Evolutionary conservation across 306 rosid species (phyloP).

Genomic region (Quercus aquifolioides): DNA sequence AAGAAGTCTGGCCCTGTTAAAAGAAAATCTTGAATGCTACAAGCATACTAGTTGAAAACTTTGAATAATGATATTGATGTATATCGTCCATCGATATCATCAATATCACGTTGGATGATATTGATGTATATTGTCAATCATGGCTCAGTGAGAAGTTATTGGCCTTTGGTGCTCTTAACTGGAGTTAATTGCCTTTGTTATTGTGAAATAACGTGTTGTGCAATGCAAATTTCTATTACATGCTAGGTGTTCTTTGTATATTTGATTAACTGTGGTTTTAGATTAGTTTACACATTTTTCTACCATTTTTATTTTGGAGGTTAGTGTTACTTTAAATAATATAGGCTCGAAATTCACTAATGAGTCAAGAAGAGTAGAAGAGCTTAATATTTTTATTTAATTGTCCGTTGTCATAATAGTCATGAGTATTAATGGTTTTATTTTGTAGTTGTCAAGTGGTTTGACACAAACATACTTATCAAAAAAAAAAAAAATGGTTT

Average conservation of each 20-base stretch:
- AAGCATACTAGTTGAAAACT: neutral
- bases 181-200: neutral
- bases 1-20: neutral
- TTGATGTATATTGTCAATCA: neutral
- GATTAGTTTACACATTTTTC: neutral
- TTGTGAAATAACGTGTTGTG: neutral
- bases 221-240: neutral
- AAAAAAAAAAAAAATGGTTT: neutral
- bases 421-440: neutral
- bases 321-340: neutral
- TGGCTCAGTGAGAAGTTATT: neutral
- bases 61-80: neutral
- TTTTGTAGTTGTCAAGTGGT: neutral
- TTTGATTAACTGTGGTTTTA: neutral
- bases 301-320: neutral
- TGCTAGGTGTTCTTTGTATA: neutral
- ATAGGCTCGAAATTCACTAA: neutral
- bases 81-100: no score
- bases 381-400: neutral
- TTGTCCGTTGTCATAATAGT: neutral
- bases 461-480: no score
- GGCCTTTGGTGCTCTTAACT: neutral
- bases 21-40: neutral
- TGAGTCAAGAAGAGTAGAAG: neutral
- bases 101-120: neutral